Base-by-base conservation (phyloP, 75 land plant genomes). In the Picea glauca region DNA sequence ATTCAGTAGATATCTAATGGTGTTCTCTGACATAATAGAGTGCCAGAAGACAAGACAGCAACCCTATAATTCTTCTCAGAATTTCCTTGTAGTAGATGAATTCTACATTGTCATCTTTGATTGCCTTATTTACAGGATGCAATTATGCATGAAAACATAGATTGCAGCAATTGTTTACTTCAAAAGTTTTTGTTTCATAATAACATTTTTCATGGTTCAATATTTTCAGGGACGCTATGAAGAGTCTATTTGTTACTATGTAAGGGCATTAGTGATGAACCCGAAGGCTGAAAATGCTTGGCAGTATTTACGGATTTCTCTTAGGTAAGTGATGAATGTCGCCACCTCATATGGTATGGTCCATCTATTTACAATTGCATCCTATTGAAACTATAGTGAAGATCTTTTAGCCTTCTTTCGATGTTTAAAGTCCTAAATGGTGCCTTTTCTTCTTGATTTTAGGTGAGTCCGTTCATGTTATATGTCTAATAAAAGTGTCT, bases 201-300 rank as follows among this genome's bases (percentile, higher is more conserved):
- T 70, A 70, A 67, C 17, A 13, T 67, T 70, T n/a, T 38, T n/a
- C 26, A 43, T 74, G 59, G 17, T 54, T 73, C 56, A 50, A 50
- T 50, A 75, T 58, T 59, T 67, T 13, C 89, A 96, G 99, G 99
- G 92, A 12, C 80, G 84, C 58, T 90, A 92, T 81, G 98, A 96
- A 80, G 98, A 96, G 54, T 96, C 99, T 9, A 86, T 96, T 58
- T 88, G 91, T 15, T 96, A 92, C 74, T 96, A 94, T 85, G 98
- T 96, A 4, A 89, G 98, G 58, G 98, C 99, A 56, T 90, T 96
- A 35, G 65, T 86, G 12, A 96, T 96, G 98, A 96, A 96, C 83
- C 99, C 99, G 3, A 96, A 96, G 78, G 95, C 99, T 78, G 99
- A 96, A 77, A 96, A 90, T 90, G 98, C 98, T 21, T 94, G 99